These are phyloP conservation scores for Mortierella claussenii DNA, from an alignment of 192 early-diverging fungal genomes.

Conservation along the genomic window DNA sequence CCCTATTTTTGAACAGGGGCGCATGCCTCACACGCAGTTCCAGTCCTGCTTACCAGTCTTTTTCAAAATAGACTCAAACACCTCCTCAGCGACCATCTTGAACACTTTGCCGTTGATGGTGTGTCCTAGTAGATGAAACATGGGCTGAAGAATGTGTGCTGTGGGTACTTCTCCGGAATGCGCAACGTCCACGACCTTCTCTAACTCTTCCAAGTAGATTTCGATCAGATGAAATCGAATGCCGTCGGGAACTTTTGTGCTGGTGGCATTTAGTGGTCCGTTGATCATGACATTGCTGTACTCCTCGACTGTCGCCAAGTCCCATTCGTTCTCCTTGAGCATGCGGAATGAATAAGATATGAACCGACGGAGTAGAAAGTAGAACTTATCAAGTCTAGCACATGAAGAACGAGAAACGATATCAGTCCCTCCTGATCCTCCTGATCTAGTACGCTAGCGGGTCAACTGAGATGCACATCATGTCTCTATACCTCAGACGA, in stretches of 20 bases:
- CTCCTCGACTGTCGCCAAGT: slow-evolving; percentile 58
- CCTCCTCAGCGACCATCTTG: slow-evolving; percentile 60
- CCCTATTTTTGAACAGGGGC: no score
- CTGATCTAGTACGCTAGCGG: background rate
- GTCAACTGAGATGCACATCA: background rate
- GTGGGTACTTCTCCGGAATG: slow-evolving; percentile 56
- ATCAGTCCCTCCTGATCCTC: background rate
- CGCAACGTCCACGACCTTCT: slow-evolving; percentile 64
- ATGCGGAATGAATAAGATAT: slow-evolving; percentile 70
- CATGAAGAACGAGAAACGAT: background rate
- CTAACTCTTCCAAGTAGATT: slow-evolving; percentile 77
- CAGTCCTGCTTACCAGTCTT: slow-evolving; percentile 49
- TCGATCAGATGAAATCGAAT: slow-evolving; percentile 79
- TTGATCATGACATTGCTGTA: slow-evolving; percentile 63
- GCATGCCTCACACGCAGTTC: no score
- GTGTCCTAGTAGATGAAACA: slow-evolving; percentile 60
- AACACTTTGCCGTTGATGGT: slow-evolving; percentile 60
- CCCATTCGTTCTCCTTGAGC: slow-evolving; percentile 70
- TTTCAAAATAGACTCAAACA: slow-evolving; percentile 55
- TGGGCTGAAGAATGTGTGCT: slow-evolving; percentile 60
- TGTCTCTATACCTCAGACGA: slow-evolving; percentile 66
- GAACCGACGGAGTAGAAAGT: slow-evolving; percentile 75
- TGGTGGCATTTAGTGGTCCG: slow-evolving; percentile 69
- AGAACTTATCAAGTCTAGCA: slow-evolving; percentile 81
- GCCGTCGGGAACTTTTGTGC: slow-evolving; percentile 69